These are phyloP conservation scores for Trametes polyzona DNA, from an alignment of 1,284 basidiomycete species.

Conservation along the genomic window DNA sequence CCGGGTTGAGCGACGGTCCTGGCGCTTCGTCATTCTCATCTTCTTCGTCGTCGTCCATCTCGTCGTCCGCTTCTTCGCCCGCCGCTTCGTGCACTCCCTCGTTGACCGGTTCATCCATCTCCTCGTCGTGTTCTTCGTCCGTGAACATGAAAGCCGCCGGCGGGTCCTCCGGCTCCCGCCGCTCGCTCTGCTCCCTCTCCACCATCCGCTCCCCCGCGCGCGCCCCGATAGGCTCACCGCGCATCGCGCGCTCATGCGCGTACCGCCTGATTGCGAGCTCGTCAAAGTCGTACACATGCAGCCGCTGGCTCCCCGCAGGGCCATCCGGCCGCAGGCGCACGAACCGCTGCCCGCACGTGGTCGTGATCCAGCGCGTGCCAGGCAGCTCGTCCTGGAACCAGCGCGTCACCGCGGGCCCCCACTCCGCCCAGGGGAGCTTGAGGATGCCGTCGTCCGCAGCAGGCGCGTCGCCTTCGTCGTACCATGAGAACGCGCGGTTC, in stretches of 20 bases:
- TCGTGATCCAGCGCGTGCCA: conserved; percentile 52
- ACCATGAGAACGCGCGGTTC: too few relatives aligned
- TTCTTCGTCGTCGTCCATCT: not conserved
- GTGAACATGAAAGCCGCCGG: too few relatives aligned
- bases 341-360: conserved; percentile 49
- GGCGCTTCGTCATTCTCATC: not conserved
- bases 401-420: conserved; percentile 47
- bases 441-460: too few relatives aligned
- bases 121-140: too few relatives aligned
- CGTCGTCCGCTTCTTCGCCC: not conserved
- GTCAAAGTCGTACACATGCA: conserved; percentile 49
- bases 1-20: not conserved
- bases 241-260: conserved; percentile 8
- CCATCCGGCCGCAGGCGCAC: conserved; percentile 34
- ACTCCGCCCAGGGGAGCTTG: conserved; percentile 41
- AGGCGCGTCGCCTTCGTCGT: too few relatives aligned
- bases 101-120: not conserved
- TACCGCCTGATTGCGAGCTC: conserved; percentile 34
- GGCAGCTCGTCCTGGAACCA: conserved; percentile 45
- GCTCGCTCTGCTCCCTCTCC: conserved; percentile 5
- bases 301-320: too few relatives aligned
- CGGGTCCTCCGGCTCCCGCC: too few relatives aligned
- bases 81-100: not conserved
- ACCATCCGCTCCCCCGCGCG: conserved; percentile 6
- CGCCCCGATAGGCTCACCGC: conserved; percentile 15